phyloP scores from a whole-genome alignment of 2,329 filamentous ascomycete species.

The Sporothrix euskadiensis region DNA sequence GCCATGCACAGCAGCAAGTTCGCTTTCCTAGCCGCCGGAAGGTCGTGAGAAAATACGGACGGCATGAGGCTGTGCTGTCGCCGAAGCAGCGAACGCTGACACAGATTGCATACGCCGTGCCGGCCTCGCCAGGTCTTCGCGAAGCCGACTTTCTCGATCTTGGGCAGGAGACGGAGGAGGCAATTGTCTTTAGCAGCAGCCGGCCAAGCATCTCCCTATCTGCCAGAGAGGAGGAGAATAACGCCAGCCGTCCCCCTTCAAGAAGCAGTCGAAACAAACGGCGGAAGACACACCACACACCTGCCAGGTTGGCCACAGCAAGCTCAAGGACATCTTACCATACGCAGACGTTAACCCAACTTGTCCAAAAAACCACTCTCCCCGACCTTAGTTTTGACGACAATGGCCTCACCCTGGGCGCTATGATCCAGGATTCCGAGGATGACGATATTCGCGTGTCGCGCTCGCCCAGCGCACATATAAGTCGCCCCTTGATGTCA shows the following conservation, averaged over 20 bases:
- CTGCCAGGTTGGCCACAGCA: neutral
- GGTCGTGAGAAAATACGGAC: slow-evolving; percentile 37
- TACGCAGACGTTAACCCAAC: slow-evolving; percentile 42
- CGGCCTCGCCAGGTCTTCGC: slow-evolving; percentile 16
- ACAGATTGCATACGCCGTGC: slow-evolving; percentile 38
- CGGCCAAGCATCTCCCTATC: neutral
- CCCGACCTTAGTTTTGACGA: slow-evolving; percentile 26
- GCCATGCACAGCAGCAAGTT: slow-evolving; percentile 36
- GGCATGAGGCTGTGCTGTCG: slow-evolving; percentile 26
- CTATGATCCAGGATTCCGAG: slow-evolving; percentile 30
- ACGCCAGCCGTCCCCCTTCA: neutral
- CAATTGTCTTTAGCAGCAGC: neutral
- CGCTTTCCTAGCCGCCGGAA: slow-evolving; percentile 38
- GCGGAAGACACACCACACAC: neutral
- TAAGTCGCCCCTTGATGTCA: neutral
- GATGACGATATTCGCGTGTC: slow-evolving; percentile 32
- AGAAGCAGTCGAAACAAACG: slow-evolving; percentile 31
- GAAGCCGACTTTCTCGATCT: slow-evolving; percentile 24
- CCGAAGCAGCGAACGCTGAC: slow-evolving; percentile 41
- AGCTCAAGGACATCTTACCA: slow-evolving; percentile 36
- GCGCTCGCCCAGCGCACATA: neutral
- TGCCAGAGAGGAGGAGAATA: neutral
- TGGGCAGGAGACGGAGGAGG: neutral
- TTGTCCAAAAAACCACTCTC: slow-evolving; percentile 33
- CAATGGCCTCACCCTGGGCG: slow-evolving; percentile 23